Base-by-base conservation (phyloP, 2,329 filamentous ascomycete species). In the Xylariaceae sp. region DNA sequence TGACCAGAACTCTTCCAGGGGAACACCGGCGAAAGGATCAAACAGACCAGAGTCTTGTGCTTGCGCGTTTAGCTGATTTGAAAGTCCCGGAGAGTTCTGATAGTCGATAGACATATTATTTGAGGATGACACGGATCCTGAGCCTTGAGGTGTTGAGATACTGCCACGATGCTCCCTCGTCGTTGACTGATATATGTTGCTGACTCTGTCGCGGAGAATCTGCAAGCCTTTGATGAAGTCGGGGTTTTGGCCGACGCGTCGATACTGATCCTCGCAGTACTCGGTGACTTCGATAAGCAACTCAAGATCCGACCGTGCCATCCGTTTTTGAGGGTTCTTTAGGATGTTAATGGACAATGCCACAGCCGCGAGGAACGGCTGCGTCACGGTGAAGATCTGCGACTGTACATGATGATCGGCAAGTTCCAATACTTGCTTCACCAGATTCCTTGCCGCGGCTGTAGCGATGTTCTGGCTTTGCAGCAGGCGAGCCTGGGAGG, bases 221-320 rank as follows among this genome's bases (percentile, higher is more conserved):
- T 22, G 32, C 19, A 33, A 37, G 32, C 37, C 33, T 9, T 15
- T 6, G 4, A 36, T 26, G 38, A 40, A 40, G 12, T 26, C 38
- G n/a, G 31, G 18, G 29, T 41, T 32, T 31, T 26, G 29, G 9
- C 33, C 17, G 26, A 28, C 34, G 16, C 17, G 15, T 2, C 19
- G 32, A 30, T 45, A 52, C 34, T 40, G 42, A 33, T 52, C 49
- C 32, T 53, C 52, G 11, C 45, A 45, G 22, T 47, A 47, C 31
- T 45, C 43, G 2, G 49, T 48, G 13, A 49, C 49, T 9, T 42
- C 36, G 12, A 37, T 35, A 15, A 54, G 24, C 0, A 54, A 43
- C 44, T 51, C 47, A 12, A 54, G 34, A 18, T 54, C 52, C 15
- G 52, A 40, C 16, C 52, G 41, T 4, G 49, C 52, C 29, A 55